These are phyloP conservation scores for Onygenales sp. DNA, from an alignment of 2,329 filamentous ascomycete genomes.

Conservation along the genomic window DNA sequence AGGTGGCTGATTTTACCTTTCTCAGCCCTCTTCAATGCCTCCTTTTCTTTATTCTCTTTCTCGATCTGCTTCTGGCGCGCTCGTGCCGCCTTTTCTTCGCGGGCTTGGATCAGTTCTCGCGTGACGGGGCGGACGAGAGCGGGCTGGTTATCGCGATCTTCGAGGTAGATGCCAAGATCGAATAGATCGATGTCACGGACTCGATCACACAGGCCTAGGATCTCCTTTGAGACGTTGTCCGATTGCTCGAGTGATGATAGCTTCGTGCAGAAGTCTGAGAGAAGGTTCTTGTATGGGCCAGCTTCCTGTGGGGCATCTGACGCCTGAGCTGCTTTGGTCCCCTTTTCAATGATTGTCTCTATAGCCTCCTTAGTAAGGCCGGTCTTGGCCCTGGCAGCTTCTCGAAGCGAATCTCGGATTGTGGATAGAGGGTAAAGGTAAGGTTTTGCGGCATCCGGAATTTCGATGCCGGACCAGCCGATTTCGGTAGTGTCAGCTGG, in stretches of 20 bases:
- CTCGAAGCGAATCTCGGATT: slow-evolving; percentile 49
- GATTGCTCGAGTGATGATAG: slow-evolving; percentile 28
- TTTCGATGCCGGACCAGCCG: slow-evolving; percentile 57
- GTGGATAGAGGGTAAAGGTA: slow-evolving; percentile 51
- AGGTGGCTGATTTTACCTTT: slow-evolving; percentile 49
- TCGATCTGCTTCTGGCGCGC: slow-evolving; percentile 44
- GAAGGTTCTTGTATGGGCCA: slow-evolving; percentile 39
- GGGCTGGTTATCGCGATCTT: slow-evolving; percentile 61
- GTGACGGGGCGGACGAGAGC: slow-evolving; percentile 65
- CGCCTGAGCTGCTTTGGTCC: slow-evolving; percentile 5
- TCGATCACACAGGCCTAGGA: slow-evolving; percentile 67
- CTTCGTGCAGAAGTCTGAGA: slow-evolving; percentile 32
- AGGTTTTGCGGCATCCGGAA: slow-evolving; percentile 49
- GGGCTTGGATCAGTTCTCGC: slow-evolving; percentile 43
- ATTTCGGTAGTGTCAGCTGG: slow-evolving; percentile 34
- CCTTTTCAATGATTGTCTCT: slow-evolving; percentile 29
- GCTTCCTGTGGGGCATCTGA: slow-evolving; percentile 16
- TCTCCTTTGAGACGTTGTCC: slow-evolving; percentile 56
- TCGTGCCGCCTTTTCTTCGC: slow-evolving; percentile 39
- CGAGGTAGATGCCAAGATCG: slow-evolving; percentile 75
- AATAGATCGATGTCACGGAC: slow-evolving; percentile 75
- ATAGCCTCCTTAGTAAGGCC: slow-evolving; percentile 31
- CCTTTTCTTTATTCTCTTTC: slow-evolving; percentile 49
- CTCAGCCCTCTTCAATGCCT: slow-evolving; percentile 42
- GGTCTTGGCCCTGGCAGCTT: slow-evolving; percentile 43